Percentiles rank a stretch among this genome's conserved stretches.
Conservation (phyloP, 495 filamentous ascomycete species). For the Darksidea phi region DNA sequence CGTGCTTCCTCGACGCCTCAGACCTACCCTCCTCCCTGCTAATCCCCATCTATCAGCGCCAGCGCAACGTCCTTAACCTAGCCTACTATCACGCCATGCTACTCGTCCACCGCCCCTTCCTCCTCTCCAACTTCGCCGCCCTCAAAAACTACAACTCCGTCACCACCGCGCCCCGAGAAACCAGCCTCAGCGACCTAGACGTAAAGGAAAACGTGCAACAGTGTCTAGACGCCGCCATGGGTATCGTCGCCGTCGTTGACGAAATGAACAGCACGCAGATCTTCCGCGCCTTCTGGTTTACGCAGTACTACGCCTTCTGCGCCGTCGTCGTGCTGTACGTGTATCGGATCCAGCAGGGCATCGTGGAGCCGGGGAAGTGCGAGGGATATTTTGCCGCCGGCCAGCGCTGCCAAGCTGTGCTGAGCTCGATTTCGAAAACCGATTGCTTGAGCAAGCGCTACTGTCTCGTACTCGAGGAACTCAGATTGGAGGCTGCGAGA, state of each 20-base stretch:
- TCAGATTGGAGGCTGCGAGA: slow-evolving; percentile 15
- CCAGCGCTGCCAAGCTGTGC: slow-evolving; percentile 19
- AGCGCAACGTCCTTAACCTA: slow-evolving; percentile 29
- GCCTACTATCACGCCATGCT: slow-evolving; percentile 22
- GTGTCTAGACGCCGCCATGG: slow-evolving; percentile 24
- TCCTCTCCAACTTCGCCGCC: slow-evolving; percentile 22
- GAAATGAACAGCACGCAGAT: slow-evolving; percentile 14
- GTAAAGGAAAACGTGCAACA: slow-evolving; percentile 4
- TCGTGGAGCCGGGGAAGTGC: slow-evolving; percentile 20
- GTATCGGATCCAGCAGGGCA: slow-evolving; percentile 22
- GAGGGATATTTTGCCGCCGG: slow-evolving; percentile 24
- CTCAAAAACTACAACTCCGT: slow-evolving; percentile 15
- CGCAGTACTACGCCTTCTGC: slow-evolving; percentile 29
- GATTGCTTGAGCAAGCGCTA: slow-evolving; percentile 23
- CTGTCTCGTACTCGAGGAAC: slow-evolving; percentile 27
- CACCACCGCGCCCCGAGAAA: too few species aligned
- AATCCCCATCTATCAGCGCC: slow-evolving; percentile 28
- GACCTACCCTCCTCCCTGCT: slow-evolving; percentile 16
- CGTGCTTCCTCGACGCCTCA: slow-evolving; percentile 21
- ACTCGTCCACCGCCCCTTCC: slow-evolving; percentile 25
- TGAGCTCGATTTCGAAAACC: slow-evolving; percentile 6
- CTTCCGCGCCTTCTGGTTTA: slow-evolving; percentile 30
- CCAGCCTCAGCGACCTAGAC: slow-evolving; percentile 9
- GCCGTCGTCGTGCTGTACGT: slow-evolving; percentile 29
- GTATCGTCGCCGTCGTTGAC: slow-evolving; percentile 20